A percentile compares a stretch with the other conserved stretches of the same genome.
phyloP scores from a whole-genome alignment of 2,329 filamentous ascomycete genomes.

The Triangularia verruculosa region DNA sequence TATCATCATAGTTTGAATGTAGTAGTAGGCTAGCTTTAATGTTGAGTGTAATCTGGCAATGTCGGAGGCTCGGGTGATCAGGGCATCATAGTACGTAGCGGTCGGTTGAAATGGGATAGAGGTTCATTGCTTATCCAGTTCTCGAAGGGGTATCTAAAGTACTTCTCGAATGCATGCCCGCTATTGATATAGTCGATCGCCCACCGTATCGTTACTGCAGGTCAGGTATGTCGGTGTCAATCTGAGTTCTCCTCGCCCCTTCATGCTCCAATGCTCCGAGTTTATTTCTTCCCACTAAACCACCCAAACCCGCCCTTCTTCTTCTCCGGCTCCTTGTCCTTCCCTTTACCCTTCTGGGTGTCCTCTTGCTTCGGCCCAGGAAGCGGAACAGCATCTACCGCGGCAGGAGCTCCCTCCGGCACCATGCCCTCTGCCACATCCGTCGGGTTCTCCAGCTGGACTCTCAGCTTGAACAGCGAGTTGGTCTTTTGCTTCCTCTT shows the following conservation, averaged over 20 bases:
- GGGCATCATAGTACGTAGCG: neutral
- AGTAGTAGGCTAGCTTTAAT: neutral
- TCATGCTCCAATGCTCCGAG: neutral
- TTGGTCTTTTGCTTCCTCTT: neutral
- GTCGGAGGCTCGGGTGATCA: neutral
- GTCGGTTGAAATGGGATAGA: neutral
- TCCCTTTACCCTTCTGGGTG: neutral
- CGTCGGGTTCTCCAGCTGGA: neutral
- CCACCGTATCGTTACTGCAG: neutral
- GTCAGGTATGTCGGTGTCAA: neutral
- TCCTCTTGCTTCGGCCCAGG: no score
- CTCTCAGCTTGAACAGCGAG: neutral
- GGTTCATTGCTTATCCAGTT: neutral
- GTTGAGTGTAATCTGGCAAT: neutral
- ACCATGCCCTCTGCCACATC: neutral
- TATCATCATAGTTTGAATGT: neutral
- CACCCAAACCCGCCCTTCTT: neutral
- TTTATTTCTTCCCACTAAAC: conserved; percentile 1
- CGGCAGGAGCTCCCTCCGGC: no score
- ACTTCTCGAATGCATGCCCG: neutral
- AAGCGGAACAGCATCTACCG: neutral
- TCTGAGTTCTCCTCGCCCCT: neutral
- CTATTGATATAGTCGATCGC: neutral
- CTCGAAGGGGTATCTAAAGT: neutral
- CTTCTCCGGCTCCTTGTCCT: neutral